Evolutionary conservation across 192 early-diverging fungal species (phyloP).

Genomic region (Oehlia diaphana): DNA sequence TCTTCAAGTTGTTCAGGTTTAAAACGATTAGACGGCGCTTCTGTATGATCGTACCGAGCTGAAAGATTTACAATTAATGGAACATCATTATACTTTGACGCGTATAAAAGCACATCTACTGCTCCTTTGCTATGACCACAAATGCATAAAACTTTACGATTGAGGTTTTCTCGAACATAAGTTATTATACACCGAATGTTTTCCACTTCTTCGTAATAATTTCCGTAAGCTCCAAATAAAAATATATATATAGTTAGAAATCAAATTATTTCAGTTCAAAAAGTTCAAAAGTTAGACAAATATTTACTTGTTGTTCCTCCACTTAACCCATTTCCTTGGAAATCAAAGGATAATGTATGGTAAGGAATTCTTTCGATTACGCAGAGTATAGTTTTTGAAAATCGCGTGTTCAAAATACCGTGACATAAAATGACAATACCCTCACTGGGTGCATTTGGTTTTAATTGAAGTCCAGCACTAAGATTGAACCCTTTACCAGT

Average conservation of each 20-base stretch:
- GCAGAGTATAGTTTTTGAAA: slow-evolving; percentile 33
- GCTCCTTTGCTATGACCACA: slow-evolving; percentile 59
- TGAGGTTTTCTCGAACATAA: slow-evolving; percentile 23
- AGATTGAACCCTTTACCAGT: slow-evolving; percentile 1
- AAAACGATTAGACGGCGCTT: slow-evolving; percentile 46
- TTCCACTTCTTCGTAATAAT: slow-evolving; percentile 52
- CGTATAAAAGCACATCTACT: slow-evolving; percentile 49
- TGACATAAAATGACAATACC: slow-evolving; percentile 49
- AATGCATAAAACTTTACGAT: slow-evolving; percentile 36
- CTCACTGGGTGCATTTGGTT: not conserved
- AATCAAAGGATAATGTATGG: slow-evolving; percentile 51
- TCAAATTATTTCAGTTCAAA: not conserved
- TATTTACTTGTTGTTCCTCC: slow-evolving; percentile 43
- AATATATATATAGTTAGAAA: not conserved
- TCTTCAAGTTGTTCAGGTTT: slow-evolving; percentile 40
- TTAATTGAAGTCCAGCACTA: not conserved
- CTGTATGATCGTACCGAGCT: slow-evolving; percentile 51
- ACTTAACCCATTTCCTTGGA: slow-evolving; percentile 57
- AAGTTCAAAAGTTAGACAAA: not conserved
- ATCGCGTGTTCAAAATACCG: slow-evolving; percentile 50
- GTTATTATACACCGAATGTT: slow-evolving; percentile 45
- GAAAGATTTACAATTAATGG: slow-evolving; percentile 47
- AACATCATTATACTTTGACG: slow-evolving; percentile 38
- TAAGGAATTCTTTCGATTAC: slow-evolving; percentile 33
- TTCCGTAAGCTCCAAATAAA: slow-evolving; percentile 40